phyloP scores from a whole-genome alignment of 2,329 filamentous ascomycete species.

The Pseudogymnoascus verrucosus region DNA sequence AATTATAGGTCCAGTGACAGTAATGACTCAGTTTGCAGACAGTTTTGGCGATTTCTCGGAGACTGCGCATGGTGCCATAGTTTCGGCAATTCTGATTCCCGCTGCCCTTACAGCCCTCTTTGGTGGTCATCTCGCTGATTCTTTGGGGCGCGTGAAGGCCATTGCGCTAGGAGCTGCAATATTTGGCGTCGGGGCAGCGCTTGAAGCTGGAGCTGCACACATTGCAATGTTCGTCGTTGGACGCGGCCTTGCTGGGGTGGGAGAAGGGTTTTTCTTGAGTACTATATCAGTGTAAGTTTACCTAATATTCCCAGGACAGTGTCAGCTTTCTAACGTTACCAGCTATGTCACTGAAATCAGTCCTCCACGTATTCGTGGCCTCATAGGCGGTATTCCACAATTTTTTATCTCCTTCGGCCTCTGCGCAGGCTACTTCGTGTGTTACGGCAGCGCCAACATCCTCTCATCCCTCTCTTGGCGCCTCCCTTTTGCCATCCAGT shows the following conservation, averaged over 20 bases:
- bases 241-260: slow-evolving; percentile 47
- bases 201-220: slow-evolving; percentile 41
- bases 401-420: slow-evolving; percentile 43
- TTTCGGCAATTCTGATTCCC: slow-evolving; percentile 51
- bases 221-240: slow-evolving; percentile 48
- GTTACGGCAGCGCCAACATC: slow-evolving; percentile 45
- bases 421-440: slow-evolving; percentile 50
- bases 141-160: slow-evolving; percentile 40
- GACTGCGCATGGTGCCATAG: slow-evolving; percentile 47
- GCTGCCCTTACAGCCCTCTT: slow-evolving; percentile 50
- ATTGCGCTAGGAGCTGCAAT: slow-evolving; percentile 42
- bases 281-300: slow-evolving; percentile 41
- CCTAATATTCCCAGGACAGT: background rate
- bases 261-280: slow-evolving; percentile 50
- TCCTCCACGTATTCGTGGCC: slow-evolving; percentile 41
- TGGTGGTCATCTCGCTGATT: slow-evolving; percentile 45
- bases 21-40: slow-evolving; percentile 37
- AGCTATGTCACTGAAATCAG: slow-evolving; percentile 54
- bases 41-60: slow-evolving; percentile 43
- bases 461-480: slow-evolving; percentile 45
- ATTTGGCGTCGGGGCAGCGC: slow-evolving; percentile 44
- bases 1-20: slow-evolving; percentile 43
- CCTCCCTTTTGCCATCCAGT: slow-evolving; percentile 44
- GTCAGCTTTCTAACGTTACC: background rate
- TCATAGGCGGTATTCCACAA: slow-evolving; percentile 45